A percentile compares a stretch with the other conserved stretches of the same genome.
phyloP scores from a whole-genome alignment of 106 monocot genomes.

The Hemerocallis citrina region DNA sequence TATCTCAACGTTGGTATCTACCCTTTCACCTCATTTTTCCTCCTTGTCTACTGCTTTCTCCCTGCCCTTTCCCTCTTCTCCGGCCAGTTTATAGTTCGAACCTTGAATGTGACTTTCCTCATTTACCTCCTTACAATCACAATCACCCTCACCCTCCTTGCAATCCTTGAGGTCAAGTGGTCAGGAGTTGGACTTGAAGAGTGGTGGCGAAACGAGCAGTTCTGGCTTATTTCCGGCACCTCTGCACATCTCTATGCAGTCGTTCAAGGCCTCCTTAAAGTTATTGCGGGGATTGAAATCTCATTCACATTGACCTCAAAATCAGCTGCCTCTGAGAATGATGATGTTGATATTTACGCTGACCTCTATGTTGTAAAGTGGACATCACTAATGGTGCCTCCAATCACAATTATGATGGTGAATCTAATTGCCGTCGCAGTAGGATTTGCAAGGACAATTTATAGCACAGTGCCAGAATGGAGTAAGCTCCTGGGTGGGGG shows the following conservation, averaged over 20 bases:
- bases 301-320: constrained; percentile 85
- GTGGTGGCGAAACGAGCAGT: constrained; percentile 94
- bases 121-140: constrained; percentile 73
- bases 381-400: constrained; percentile 74
- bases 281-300: constrained; percentile 80
- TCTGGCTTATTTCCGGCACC: constrained; percentile 94
- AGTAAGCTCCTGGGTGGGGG: constrained; percentile 68
- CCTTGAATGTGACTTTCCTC: constrained; percentile 62
- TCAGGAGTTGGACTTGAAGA: constrained; percentile 78
- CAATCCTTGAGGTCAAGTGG: constrained; percentile 80
- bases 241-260: constrained; percentile 78
- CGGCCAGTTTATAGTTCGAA: constrained; percentile 76
- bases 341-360: constrained; percentile 56
- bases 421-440: constrained; percentile 80
- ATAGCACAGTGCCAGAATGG: constrained; percentile 64
- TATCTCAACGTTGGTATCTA: constrained; percentile 93
- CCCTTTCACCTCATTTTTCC: constrained; percentile 91
- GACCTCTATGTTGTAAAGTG: constrained; percentile 84
- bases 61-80: constrained; percentile 88
- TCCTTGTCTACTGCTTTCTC: constrained; percentile 83
- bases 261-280: constrained; percentile 72
- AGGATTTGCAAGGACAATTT: constrained; percentile 55
- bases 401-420: constrained; percentile 86
- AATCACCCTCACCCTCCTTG: constrained; percentile 51
- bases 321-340: constrained; percentile 52